These are phyloP conservation scores for Isoetes taiwanensis DNA, from an alignment of 75 land plant genomes.

Conservation along the genomic window DNA sequence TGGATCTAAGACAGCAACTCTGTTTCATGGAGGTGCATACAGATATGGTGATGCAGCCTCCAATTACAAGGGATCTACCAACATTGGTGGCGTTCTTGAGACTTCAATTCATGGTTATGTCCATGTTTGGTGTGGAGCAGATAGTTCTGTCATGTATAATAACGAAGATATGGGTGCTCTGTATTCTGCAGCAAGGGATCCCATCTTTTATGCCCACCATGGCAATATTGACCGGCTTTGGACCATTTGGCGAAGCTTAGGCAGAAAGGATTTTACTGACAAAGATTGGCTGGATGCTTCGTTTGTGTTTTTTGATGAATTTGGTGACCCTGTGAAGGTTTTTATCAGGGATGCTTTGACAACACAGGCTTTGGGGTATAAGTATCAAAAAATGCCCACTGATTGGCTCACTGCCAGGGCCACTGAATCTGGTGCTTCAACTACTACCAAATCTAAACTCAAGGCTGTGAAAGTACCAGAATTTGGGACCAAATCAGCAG, in stretches of 20 bases:
- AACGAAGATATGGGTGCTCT: background rate
- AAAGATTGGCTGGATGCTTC: background rate
- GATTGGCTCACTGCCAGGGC: background rate
- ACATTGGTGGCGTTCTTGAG: background rate
- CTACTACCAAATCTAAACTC: too few species aligned
- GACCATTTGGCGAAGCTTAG: background rate
- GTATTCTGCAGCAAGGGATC: conserved; percentile 4
- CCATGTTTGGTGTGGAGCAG: background rate
- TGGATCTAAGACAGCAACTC: background rate
- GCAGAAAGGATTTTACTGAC: background rate
- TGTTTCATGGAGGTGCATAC: background rate
- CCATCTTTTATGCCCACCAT: conserved; percentile 2
- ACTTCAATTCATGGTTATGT: background rate
- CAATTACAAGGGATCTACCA: too few species aligned
- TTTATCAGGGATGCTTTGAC: background rate
- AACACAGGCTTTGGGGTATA: background rate
- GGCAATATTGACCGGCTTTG: background rate
- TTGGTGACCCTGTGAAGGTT: background rate
- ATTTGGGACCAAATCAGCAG: too few species aligned
- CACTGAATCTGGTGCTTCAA: too few species aligned
- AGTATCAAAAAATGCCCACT: background rate
- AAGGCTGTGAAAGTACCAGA: too few species aligned
- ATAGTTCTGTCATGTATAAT: background rate
- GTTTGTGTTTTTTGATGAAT: background rate
- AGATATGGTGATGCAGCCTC: background rate